Base-by-base conservation (phyloP, 2,329 filamentous ascomycete genomes). In the Botrytis paeoniae region DNA sequence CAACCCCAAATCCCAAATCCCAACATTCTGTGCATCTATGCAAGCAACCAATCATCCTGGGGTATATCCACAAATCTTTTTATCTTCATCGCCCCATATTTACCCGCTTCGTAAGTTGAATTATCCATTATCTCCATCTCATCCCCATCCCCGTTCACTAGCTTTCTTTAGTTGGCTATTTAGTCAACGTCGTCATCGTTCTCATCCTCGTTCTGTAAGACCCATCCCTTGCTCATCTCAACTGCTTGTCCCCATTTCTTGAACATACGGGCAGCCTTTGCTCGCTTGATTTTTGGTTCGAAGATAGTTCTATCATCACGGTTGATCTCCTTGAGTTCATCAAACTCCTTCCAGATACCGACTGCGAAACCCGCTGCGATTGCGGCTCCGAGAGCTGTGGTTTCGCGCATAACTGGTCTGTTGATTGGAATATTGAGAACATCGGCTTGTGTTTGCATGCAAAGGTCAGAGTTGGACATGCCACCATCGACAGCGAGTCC, bases 371-470 rank as follows among this genome's bases (percentile, higher is more conserved):
- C 94, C 14, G 94, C 94, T 25, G 94, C 93, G 78, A 97, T 95
- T 65, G 94, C 94, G 22, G 94, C 94, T 39, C 94, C 94, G 3
- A 97, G 87, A 0, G 94, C 92, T 1, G 94, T 97, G 6, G 94
- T 97, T 84, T 97, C 94, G 73, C 93, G 91, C 94, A 97, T 97
- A 72, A 89, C 87, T 0, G 94, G 94, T 37, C 94, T 90, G 81
- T 95, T 89, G 74, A 97, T 92, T 41, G 91, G 92, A 77, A 97
- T 96, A 72, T 90, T 84, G 78, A 92, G 93, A 69, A 97, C 88
- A 83, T 97, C 92, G 75, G 94, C 92, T 86, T 97, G 94, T 8
- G 92, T 94, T 86, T 75, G 94, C 94, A 97, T 97, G 83, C 91
- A 94, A 72, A 97, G 86, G 80, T 95, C 92, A 18, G 93, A 95